Base-by-base conservation (phyloP, 2,329 filamentous ascomycete species). In the Pseudocercospora eumusae region DNA sequence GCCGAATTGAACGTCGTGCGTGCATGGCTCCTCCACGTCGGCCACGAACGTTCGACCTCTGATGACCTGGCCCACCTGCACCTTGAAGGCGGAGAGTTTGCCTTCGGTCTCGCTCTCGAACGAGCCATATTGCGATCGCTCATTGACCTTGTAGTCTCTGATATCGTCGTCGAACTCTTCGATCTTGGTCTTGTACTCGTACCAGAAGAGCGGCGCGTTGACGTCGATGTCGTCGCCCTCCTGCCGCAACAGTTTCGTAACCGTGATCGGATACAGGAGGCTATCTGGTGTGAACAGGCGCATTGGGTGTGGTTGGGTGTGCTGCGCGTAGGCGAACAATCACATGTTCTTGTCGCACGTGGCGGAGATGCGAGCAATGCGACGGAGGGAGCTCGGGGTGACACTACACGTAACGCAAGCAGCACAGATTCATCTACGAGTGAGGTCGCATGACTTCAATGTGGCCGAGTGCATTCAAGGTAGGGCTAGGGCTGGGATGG, bases 181-280 rank as follows among this genome's bases (percentile, higher is more conserved):
- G 73, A 88, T 83, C 28, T 82, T 88, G 77, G 88, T 93, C 71
- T 87, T 87, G 79, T 93, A 99, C 65, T 87, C 88, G 82, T 97
- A 99, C 75, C 90, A 86, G 75, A 99, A 88, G 60, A 98, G 83
- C 59, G 87, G 84, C 71, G 92, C 89, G 73, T 91, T 83, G 76
- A 89, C 89, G 71, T 86, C 83, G 72, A 99, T 85, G 65, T 84
- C 74, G 70, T 96, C 91, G 76, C 90, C 89, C 20, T 86, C 84
- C 68, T 83, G 80, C 77, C 92, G 92, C 68, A 93, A 84, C 64
- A 98, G 83, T 76, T 91, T 89, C 71, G 88, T 92, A 77, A 99
- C 88, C 69, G 89, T 96, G 78, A 98, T 93, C 71, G 95, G 95
- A 78, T 98, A 99, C 77, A 89, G 90, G 69, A 97, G 86, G 77